phyloP scores from a whole-genome alignment of 768 basidiomycete genomes.

The Cystobasidium ongulense region DNA sequence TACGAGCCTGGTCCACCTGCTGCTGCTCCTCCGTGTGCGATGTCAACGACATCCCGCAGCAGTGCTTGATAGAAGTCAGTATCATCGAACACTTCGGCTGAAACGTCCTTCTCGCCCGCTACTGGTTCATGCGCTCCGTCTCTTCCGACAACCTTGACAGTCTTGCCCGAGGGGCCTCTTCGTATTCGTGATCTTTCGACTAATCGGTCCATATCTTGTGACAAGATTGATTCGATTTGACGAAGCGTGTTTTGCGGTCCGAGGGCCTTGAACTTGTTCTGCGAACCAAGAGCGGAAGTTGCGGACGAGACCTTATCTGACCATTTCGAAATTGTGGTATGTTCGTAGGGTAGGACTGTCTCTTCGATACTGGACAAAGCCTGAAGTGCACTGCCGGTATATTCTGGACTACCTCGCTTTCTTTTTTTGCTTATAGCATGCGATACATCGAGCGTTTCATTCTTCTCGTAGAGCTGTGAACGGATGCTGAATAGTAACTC shows the following conservation, averaged over 20 bases:
- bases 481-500: slow-evolving; percentile 41
- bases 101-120: slow-evolving; percentile 28
- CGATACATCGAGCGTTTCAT: slow-evolving; percentile 38
- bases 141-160: slow-evolving; percentile 48
- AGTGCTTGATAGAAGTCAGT: slow-evolving; percentile 83
- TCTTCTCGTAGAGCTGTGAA: slow-evolving; percentile 32
- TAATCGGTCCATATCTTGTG: slow-evolving; percentile 45
- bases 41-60: slow-evolving; percentile 80
- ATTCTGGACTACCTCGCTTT: slow-evolving; percentile 20
- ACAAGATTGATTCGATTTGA: slow-evolving; percentile 39
- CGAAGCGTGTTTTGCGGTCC: slow-evolving; percentile 49
- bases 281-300: slow-evolving; percentile 61
- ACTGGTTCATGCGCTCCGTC: slow-evolving; percentile 27
- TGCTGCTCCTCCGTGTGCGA: slow-evolving; percentile 46
- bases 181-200: slow-evolving; percentile 58
- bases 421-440: slow-evolving; percentile 29
- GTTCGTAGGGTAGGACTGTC: slow-evolving; percentile 53
- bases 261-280: slow-evolving; percentile 53
- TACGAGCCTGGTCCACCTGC: slow-evolving; percentile 20
- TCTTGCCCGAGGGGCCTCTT: slow-evolving; percentile 48
- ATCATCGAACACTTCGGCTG: slow-evolving; percentile 35
- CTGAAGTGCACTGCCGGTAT: neutral
- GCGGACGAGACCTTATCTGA: slow-evolving; percentile 91
- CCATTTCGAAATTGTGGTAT: slow-evolving; percentile 82
- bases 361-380: neutral